These are phyloP conservation scores for Trifolium pratense DNA, from an alignment of 306 rosid genomes.

Conservation along the genomic window DNA sequence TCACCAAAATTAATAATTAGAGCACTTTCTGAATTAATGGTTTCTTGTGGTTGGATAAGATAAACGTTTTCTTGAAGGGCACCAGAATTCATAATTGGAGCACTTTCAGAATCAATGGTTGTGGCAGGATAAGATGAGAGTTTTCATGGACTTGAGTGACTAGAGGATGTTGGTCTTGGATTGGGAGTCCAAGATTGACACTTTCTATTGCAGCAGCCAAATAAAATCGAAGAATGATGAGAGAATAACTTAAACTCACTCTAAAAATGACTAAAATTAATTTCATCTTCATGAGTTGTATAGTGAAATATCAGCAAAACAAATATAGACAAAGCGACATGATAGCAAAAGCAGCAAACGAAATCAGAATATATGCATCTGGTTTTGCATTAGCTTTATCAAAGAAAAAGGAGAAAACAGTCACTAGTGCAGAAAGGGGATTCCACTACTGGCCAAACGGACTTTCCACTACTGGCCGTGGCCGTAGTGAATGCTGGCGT, in stretches of 20 bases:
- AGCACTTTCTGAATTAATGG: too few relatives aligned
- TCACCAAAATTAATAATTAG: too few relatives aligned
- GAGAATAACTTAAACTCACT: neutral
- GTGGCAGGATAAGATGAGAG: too few relatives aligned
- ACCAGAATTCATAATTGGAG: too few relatives aligned
- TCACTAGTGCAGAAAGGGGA: too few relatives aligned
- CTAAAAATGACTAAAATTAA: neutral
- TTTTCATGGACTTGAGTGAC: neutral
- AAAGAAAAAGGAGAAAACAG: constrained; percentile 19
- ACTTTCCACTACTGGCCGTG: too few relatives aligned
- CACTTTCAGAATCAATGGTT: too few relatives aligned
- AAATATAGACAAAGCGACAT: constrained; percentile 9
- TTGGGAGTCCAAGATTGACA: neutral
- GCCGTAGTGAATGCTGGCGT: too few relatives aligned
- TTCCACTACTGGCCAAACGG: too few relatives aligned
- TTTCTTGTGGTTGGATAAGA: too few relatives aligned
- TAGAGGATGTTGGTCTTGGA: neutral
- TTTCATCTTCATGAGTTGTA: constrained; percentile 4
- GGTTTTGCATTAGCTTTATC: constrained; percentile 24
- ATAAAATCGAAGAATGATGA: neutral
- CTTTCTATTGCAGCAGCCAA: neutral
- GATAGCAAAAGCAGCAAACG: constrained; percentile 24
- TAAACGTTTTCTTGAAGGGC: too few relatives aligned
- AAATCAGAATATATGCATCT: constrained; percentile 19
- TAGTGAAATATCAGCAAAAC: constrained; percentile 57